Conservation (phyloP, 2,329 filamentous ascomycete genomes). For the Phoma sp. region DNA sequence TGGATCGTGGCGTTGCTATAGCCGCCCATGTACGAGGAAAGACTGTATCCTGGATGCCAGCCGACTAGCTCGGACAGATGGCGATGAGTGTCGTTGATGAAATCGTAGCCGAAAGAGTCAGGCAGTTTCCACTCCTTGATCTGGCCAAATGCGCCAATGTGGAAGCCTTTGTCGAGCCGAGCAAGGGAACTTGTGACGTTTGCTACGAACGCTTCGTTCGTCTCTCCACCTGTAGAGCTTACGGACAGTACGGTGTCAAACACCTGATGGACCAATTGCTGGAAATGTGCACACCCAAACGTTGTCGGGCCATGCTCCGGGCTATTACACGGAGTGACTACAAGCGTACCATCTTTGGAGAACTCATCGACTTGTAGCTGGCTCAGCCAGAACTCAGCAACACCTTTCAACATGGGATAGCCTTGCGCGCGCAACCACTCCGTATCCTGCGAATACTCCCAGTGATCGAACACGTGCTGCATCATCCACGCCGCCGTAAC, state of each 20-base stretch:
- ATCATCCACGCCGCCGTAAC: constrained; percentile 66
- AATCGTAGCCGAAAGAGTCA: constrained; percentile 49
- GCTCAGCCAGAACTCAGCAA: constrained; percentile 64
- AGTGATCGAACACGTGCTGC: constrained; percentile 66
- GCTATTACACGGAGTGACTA: constrained; percentile 67
- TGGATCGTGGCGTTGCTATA: constrained; percentile 57
- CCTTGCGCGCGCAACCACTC: constrained; percentile 56
- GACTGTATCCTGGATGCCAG: constrained; percentile 63
- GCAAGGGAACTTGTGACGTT: constrained; percentile 53
- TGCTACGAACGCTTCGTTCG: constrained; percentile 44
- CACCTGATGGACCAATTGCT: constrained; percentile 58
- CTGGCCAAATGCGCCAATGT: constrained; percentile 54
- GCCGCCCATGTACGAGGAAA: constrained; percentile 52
- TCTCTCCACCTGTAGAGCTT: constrained; percentile 5
- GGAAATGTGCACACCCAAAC: constrained; percentile 63
- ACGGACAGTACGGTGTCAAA: constrained; percentile 41
- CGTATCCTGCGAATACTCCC: constrained; percentile 59
- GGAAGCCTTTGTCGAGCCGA: constrained; percentile 61
- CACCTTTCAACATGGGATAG: constrained; percentile 62
- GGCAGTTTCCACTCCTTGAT: constrained; percentile 62
- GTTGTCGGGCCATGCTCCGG: constrained; percentile 62
- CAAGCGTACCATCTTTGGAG: constrained; percentile 60
- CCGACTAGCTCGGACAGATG: constrained; percentile 65
- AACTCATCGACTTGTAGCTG: constrained; percentile 61
- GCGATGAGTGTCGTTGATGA: constrained; percentile 56